Base-by-base conservation (phyloP, 2,329 filamentous ascomycete genomes). In the Didymella arachidicola region DNA sequence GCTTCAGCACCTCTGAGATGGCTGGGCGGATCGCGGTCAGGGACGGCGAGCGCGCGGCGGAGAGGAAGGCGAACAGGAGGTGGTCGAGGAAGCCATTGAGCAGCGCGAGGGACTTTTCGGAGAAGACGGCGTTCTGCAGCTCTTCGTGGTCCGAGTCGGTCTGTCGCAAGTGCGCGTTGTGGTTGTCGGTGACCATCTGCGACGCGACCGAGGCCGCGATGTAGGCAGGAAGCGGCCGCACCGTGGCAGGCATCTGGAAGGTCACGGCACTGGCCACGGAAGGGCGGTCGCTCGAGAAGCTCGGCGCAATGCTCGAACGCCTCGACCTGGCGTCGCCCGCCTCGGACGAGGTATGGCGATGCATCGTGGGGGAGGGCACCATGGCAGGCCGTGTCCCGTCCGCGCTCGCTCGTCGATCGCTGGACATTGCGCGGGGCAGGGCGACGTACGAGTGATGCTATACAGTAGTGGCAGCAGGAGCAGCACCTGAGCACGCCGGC, bases 1-100 rank as follows among this genome's bases (percentile, higher is more conserved):
- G 89, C 78, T 96, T 97, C 57, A 99, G 82, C 7, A 97, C 89
- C 52, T 97, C 92, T 44, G 86, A 84, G 30, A 98, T 89, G 30
- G 94, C 93, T 3, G 92, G 90, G 59, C 93, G 87, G 59, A 98
- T 84, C 2, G 88, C 84, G 7, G 85, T 79, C 8, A 98, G 82
- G 2, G 88, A 87, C 0, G 93, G 96, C 2, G 93, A 93, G 68
- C 89, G 88, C 18, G 94, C 89, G 12, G 87, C 82, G 26, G 88
- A 87, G n/a, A 99, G 86, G 62, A 98, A 90, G 71, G 92, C 94
- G 81, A 93, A 97, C 6, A 99, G 84, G 4, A 98, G 83, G 73
- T 97, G 92, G 76, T 99, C 95, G 62, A 99, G 86, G 73, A 99
- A 99, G 69, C 86, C 88, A 79, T 99, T 99, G 72, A 97, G 86